Evolutionary conservation across 352 stramenopile genomes (phyloP).

Genomic region (Phytophthora kernoviae): DNA sequence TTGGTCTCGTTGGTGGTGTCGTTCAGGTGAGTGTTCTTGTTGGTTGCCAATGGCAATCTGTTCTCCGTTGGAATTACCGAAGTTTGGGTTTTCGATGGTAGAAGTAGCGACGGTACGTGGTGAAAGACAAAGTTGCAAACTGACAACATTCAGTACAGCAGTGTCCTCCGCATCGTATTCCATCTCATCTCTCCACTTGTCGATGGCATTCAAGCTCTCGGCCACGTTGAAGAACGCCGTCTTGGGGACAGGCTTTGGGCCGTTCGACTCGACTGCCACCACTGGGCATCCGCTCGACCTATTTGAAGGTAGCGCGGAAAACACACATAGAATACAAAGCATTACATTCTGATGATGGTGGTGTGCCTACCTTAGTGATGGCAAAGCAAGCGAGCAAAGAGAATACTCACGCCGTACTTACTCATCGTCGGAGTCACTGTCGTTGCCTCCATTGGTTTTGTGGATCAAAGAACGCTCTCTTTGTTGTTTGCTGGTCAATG

Average conservation of each 20-base stretch:
- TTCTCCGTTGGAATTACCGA: neutral
- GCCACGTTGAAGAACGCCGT: conserved; percentile 73
- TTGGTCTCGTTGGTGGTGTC: conserved; percentile 3
- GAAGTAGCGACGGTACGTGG: conserved; percentile 1
- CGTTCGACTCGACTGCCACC: conserved; percentile 9
- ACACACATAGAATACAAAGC: neutral
- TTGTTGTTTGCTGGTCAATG: conserved; percentile 39
- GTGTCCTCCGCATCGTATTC: conserved; percentile 42
- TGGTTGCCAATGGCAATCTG: conserved; percentile 13
- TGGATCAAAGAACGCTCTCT: conserved; percentile 37
- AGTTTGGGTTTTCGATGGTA: neutral
- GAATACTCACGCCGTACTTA: conserved; percentile 44
- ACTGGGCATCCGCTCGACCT: conserved; percentile 18
- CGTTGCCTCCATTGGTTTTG: conserved; percentile 18
- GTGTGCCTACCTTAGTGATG: too few species aligned
- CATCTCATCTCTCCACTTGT: conserved; percentile 76
- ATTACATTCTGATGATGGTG: too few species aligned
- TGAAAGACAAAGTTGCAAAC: conserved; percentile 37
- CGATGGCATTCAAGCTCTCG: conserved; percentile 73
- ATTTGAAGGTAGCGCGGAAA: conserved; percentile 8
- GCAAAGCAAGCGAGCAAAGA: conserved; percentile 10
- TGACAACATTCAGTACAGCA: conserved; percentile 19
- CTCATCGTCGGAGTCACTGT: conserved; percentile 65
- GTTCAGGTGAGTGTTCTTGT: conserved; percentile 18
- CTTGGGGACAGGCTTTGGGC: conserved; percentile 22